Base-by-base conservation (phyloP, 257 asterid species). In the Mitragyna speciosa region DNA sequence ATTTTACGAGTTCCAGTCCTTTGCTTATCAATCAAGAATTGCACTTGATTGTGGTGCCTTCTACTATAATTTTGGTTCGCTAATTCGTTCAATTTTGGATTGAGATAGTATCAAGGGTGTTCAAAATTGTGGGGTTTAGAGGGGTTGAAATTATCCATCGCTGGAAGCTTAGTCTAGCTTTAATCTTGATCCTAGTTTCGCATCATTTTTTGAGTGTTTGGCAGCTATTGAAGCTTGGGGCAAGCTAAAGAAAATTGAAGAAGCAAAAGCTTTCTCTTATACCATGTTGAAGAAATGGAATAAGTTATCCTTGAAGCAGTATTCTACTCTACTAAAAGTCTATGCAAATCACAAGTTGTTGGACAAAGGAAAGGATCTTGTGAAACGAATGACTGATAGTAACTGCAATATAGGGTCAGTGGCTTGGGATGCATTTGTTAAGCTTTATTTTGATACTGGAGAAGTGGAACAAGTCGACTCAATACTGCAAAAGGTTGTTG, bases 201-300 rank as follows among this genome's bases (percentile, higher is more conserved):
- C n/a, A n/a, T n/a, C n/a, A n/a, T n/a, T n/a, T n/a, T n/a, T n/a
- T n/a, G 97, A 91, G 70, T 87, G 88, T 79, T 16, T 79, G 70
- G 88, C 97, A 61, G 94, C 88, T 58, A 82, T 91, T 28, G 90
- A 83, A 65, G 97, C 98, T 33, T 94, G 92, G 92, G 98, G 98
- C 12, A 84, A 81, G 78, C 88, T 92, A 39, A 79, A 86, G 14
- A 86, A 76, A 65, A 72, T 92, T 11, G 90, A 91, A 70, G 90
- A 91, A 11, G 97, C 98, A 1, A 97, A 94, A 84, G 89, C 83
- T 39, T 92, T 86, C 19, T 94, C 91, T 43, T 81, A 90, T 1
- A 78, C 36, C 68, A 70, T 87, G 92, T 39, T 79, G 63, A 72
- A 86, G 72, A 84, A 52, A 78, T 70, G 82, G 73, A 83, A 70